These are phyloP conservation scores for Mucor irregularis DNA, from an alignment of 371 early-diverging fungal species.

Conservation along the genomic window DNA sequence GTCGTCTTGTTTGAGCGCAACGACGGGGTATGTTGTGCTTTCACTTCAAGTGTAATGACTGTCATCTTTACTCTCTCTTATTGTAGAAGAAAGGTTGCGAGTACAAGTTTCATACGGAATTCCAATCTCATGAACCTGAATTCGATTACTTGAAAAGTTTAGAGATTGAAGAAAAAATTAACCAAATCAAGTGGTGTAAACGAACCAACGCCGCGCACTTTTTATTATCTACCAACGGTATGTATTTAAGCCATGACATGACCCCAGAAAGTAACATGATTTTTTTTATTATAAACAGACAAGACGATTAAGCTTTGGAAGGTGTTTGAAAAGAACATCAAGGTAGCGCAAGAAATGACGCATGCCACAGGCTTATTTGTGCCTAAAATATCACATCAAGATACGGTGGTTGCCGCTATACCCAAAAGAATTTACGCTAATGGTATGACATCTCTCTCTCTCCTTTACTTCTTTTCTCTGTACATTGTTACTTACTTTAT, in stretches of 20 bases:
- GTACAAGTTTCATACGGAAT: constrained; percentile 98
- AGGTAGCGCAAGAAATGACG: constrained; percentile 84
- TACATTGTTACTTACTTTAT: not conserved
- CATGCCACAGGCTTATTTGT: constrained; percentile 56
- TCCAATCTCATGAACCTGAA: constrained; percentile 99
- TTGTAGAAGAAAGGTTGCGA: constrained; percentile 97
- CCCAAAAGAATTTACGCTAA: constrained; percentile 96
- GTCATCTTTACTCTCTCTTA: not conserved
- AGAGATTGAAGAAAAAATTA: constrained; percentile 99
- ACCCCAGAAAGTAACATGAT: no score
- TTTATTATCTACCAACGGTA: constrained; percentile 96
- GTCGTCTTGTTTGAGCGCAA: constrained; percentile 97
- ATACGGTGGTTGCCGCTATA: constrained; percentile 92
- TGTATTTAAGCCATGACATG: no score
- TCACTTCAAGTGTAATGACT: not conserved
- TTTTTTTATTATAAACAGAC: no score
- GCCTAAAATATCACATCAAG: constrained; percentile 90
- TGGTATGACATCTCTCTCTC: constrained; percentile 44
- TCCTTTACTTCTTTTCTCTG: no score
- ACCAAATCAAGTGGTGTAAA: constrained; percentile 97
- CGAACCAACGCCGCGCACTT: constrained; percentile 95
- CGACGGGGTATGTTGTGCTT: constrained; percentile 74
- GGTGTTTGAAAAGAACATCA: constrained; percentile 94
- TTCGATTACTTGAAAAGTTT: constrained; percentile 99
- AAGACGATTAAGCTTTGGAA: constrained; percentile 99